A percentile compares a stretch with the other conserved stretches of the same genome.
phyloP scores from a whole-genome alignment of 306 rosid genomes.

The Prunus mira region DNA sequence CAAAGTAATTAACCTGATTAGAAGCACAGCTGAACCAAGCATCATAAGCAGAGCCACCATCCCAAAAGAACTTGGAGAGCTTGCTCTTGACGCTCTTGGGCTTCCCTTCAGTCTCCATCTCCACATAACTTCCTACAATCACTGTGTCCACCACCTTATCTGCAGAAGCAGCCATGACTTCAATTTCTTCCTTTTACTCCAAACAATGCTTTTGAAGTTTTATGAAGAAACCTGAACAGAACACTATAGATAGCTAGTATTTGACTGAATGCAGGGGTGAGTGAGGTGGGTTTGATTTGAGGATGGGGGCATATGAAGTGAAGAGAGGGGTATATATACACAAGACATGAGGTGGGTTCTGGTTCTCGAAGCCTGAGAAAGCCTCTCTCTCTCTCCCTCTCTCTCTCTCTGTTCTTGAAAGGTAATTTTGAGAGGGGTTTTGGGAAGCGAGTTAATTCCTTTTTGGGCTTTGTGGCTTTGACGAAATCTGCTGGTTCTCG shows the following conservation, averaged over 20 bases:
- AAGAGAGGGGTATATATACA: slow-evolving; percentile 18
- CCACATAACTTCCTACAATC: slow-evolving; percentile 80
- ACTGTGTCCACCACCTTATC: slow-evolving; percentile 75
- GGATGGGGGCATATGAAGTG: not conserved
- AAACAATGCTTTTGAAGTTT: not conserved
- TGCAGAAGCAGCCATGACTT: slow-evolving; percentile 17
- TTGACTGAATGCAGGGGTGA: not conserved
- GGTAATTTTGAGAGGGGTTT: slow-evolving; percentile 55
- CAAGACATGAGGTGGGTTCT: slow-evolving; percentile 24
- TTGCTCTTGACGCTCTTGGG: slow-evolving; percentile 47
- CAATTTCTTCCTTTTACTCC: not conserved
- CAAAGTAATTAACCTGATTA: slow-evolving; percentile 57
- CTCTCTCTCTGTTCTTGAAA: slow-evolving; percentile 35
- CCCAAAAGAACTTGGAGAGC: slow-evolving; percentile 80
- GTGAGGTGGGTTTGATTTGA: not conserved
- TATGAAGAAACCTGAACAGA: too few species aligned
- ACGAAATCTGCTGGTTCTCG: slow-evolving; percentile 38
- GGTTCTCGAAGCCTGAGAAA: slow-evolving; percentile 55
- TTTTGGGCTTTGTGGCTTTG: slow-evolving; percentile 25
- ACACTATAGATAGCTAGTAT: too few species aligned
- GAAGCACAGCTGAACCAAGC: slow-evolving; percentile 99
- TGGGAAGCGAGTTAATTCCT: slow-evolving; percentile 48
- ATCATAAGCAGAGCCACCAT: slow-evolving; percentile 94
- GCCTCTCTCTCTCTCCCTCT: not conserved
- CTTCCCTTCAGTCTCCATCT: slow-evolving; percentile 86